These are phyloP conservation scores for Fragilariopsis cylindrus DNA, from an alignment of 108 stramenopile genomes.

Conservation along the genomic window DNA sequence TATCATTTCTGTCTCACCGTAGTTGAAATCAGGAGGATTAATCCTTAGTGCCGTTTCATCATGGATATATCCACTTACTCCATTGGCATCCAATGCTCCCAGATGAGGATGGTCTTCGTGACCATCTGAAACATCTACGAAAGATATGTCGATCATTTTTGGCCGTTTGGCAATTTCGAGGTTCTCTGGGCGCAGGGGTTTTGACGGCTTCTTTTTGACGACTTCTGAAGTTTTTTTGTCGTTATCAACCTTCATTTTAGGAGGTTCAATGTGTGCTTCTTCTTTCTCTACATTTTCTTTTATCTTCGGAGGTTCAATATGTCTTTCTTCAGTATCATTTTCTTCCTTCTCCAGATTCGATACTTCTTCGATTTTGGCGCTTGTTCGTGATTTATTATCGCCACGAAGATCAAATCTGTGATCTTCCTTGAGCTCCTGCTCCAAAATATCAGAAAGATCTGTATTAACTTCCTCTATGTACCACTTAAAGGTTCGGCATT, in stretches of 20 bases:
- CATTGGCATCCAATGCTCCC: constrained; percentile 77
- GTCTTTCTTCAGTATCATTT: not conserved
- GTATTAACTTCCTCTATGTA: constrained; percentile 56
- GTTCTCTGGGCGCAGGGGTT: constrained; percentile 52
- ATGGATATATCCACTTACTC: constrained; percentile 78
- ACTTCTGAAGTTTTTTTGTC: not conserved
- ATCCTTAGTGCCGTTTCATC: constrained; percentile 72
- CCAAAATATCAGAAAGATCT: constrained; percentile 36
- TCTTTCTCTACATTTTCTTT: not conserved
- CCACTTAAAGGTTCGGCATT: constrained; percentile 82
- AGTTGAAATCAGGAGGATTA: constrained; percentile 68
- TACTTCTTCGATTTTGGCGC: not conserved
- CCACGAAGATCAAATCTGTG: not conserved
- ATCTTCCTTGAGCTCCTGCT: constrained; percentile 7
- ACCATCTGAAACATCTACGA: constrained; percentile 59
- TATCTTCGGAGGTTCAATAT: not conserved
- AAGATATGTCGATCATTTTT: constrained; percentile 58
- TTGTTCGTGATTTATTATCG: constrained; percentile 8
- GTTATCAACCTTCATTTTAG: not conserved
- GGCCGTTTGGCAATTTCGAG: constrained; percentile 72
- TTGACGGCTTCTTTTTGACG: constrained; percentile 51
- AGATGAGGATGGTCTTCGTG: constrained; percentile 77
- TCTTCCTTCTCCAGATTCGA: constrained; percentile 5
- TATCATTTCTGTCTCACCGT: constrained; percentile 34
- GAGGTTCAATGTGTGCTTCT: constrained; percentile 11